Evolutionary conservation across 805 yeast species (phyloP), one percentile per base, ranked within the genome.

Genomic region (Hanseniaspora mollemarum): DNA sequence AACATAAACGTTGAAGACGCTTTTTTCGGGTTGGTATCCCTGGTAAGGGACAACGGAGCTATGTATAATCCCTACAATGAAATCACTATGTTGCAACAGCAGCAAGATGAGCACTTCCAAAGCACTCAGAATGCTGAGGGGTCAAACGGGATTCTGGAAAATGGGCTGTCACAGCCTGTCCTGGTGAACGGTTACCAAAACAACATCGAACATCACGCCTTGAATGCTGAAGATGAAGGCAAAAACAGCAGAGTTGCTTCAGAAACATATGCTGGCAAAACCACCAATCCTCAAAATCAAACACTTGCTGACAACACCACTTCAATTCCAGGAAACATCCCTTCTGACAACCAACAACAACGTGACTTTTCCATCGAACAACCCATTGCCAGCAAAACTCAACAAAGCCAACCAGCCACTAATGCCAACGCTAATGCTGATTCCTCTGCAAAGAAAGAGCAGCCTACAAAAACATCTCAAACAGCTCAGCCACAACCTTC

Each of bases 1-100:
- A 81, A 94, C 54, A 75, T 82, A 57, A 88, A 92, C 59, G 96
- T 92, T 41, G 94, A 86, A 62, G 87, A 81, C 59, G 83, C 88
- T 2, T 86, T 86, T 64, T 80, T 74, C 60, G 80, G 78, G 35
- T 63, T 83, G 56, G 84, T 81, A 15, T 73, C 87, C 57, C 70
- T 71, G 40, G 77, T 81, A 49, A 73, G 69, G 51, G 68, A 65
- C 50, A 60, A 63, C 37, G 69, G 69, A 29, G 66, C 65, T 12
- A 33, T 44, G 2, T 64, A 54, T 48, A 64, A 65, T 43, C 57
- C 59, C 13, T 43, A 35, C 35, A 55, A 55, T 36, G 46, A 52
- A 9, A 67, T 36, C 54, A 26, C 51, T 40, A 36, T 54, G 31
- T 51, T 48, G 43, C 21, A 42, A 42, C 26, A 28, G 19, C 16